Evolutionary conservation across 345 rosid genomes (phyloP).

Genomic region (Orychophragmus violaceus): DNA sequence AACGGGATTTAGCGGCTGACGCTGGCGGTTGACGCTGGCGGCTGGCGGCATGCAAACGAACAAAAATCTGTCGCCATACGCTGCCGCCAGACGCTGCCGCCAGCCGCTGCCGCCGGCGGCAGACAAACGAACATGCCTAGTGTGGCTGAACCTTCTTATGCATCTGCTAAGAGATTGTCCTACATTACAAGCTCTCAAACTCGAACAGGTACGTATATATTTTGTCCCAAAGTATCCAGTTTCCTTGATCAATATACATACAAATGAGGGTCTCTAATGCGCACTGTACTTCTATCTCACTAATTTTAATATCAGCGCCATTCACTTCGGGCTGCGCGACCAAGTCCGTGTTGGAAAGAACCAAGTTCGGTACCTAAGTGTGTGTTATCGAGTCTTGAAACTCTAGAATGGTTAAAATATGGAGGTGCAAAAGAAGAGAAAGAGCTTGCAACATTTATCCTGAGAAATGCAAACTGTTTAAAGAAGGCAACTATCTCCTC

Average conservation of each 20-base stretch:
- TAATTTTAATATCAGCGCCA: neutral
- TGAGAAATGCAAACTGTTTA: neutral
- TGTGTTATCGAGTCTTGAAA: slow-evolving; percentile 9
- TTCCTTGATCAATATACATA: neutral
- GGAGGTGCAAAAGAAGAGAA: slow-evolving; percentile 8
- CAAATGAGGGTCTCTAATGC: neutral
- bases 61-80: too few species aligned
- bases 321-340: neutral
- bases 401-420: neutral
- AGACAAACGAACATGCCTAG: too few species aligned
- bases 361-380: neutral
- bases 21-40: too few species aligned
- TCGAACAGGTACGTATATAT: neutral
- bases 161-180: neutral
- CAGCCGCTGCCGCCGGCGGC: too few species aligned
- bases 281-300: neutral
- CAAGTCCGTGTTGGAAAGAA: neutral
- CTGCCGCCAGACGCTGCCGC: too few species aligned
- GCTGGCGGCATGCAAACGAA: too few species aligned
- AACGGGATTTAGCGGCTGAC: too few species aligned
- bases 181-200: neutral
- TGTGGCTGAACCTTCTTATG: neutral
- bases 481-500: neutral
- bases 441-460: neutral
- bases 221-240: neutral